These are phyloP conservation scores for Collybia nuda DNA, from an alignment of 768 basidiomycete genomes.

Conservation along the genomic window DNA sequence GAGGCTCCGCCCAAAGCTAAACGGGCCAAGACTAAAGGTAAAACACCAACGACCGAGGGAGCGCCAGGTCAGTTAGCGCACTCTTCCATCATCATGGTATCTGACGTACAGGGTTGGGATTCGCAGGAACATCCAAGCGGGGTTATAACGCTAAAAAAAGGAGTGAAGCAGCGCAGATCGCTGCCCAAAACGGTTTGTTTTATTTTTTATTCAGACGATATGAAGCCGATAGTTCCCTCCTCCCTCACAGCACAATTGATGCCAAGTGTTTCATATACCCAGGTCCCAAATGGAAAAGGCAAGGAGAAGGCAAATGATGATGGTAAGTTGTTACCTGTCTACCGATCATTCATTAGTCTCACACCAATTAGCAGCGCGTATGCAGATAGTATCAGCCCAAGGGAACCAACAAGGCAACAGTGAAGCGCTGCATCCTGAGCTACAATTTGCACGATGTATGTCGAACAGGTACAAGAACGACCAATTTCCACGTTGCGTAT, in stretches of 20 bases:
- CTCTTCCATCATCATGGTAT: conserved; percentile 4
- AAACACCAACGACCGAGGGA: conserved; percentile 26
- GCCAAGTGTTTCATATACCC: conserved; percentile 43
- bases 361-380: conserved; percentile 11
- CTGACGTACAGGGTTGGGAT: conserved; percentile 7
- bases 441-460: conserved; percentile 84
- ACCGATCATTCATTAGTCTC: background rate
- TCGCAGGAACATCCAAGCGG: conserved; percentile 51
- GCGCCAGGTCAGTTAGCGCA: conserved; percentile 11
- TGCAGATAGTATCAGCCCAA: conserved; percentile 30
- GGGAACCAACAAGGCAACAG: conserved; percentile 24
- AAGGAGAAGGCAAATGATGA: conserved; percentile 44
- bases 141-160: conserved; percentile 75
- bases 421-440: conserved; percentile 54
- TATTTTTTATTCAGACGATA: conserved; percentile 2
- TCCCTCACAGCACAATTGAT: conserved; percentile 39
- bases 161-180: conserved; percentile 64
- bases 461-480: conserved; percentile 74
- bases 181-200: conserved; percentile 60
- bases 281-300: conserved; percentile 36
- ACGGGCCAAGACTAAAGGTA: conserved; percentile 35
- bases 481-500: conserved; percentile 77
- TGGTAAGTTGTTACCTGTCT: conserved; percentile 18
- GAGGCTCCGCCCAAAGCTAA: conserved; percentile 47
- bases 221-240: background rate